Conservation (phyloP, 2,329 filamentous ascomycete genomes). For the Trichoderma hamatum region DNA sequence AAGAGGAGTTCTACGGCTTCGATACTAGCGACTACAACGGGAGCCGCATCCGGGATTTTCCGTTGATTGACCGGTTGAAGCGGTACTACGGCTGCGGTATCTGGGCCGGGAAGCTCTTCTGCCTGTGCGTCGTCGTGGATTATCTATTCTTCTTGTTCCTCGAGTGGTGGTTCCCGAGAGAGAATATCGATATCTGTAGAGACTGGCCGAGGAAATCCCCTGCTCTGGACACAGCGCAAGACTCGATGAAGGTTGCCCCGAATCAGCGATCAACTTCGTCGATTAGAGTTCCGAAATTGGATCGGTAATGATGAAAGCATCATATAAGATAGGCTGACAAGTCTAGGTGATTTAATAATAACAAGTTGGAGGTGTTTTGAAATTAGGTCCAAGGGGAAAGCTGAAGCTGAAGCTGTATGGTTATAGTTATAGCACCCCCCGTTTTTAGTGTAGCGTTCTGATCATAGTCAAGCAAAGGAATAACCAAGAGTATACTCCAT, state of each 20-base stretch:
- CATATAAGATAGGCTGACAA: not conserved
- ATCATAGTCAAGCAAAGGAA: not conserved
- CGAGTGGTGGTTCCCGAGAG: conserved; percentile 83
- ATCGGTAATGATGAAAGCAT: conserved; percentile 24
- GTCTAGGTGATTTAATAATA: not conserved
- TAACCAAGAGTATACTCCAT: not conserved
- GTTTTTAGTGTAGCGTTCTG: not conserved
- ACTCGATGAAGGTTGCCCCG: conserved; percentile 35
- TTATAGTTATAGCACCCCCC: not conserved
- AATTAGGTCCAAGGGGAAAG: not conserved
- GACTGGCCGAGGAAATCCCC: conserved; percentile 83
- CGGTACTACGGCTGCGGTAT: conserved; percentile 97
- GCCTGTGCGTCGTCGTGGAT: conserved; percentile 90
- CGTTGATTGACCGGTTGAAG: conserved; percentile 91
- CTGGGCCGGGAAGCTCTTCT: conserved; percentile 98
- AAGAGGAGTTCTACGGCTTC: conserved; percentile 86
- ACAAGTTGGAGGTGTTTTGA: not conserved
- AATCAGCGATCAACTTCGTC: conserved; percentile 42
- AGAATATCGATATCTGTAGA: conserved; percentile 83
- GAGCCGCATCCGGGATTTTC: conserved; percentile 78
- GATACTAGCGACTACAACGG: conserved; percentile 71
- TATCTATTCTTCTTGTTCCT: conserved; percentile 88
- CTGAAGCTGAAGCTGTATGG: not conserved
- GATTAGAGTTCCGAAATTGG: conserved; percentile 35
- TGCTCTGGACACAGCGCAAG: conserved; percentile 37